Evolutionary conservation across 108 stramenopile genomes (phyloP), one percentile per base, ranked within the genome.

Genomic region (Chaetoceros tenuissimus): DNA sequence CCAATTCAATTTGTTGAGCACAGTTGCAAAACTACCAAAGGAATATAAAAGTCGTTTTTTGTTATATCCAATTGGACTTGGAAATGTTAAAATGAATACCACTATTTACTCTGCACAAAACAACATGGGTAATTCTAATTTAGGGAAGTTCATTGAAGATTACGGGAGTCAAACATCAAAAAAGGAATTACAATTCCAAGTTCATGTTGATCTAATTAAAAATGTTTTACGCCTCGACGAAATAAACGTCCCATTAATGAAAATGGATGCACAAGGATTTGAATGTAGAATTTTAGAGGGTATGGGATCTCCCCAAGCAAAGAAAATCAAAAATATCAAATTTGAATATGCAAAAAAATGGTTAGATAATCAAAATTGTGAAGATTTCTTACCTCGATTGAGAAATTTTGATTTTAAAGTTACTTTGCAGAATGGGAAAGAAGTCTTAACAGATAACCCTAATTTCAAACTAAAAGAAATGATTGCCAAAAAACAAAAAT

Each of bases 201-300:
- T 64, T 13, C 5, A 49, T 17, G 53, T 67, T 30, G 66, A 67
- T 31, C 28, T 59, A 28, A 43, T 67, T n/a, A 59, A 67, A 46
- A 24, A 25, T 21, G 54, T 67, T 18, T 17, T 63, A 27, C 21
- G 28, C 3, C 27, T 50, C n/a, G n/a, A n/a, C n/a, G n/a, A n/a
- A n/a, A n/a, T n/a, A n/a, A n/a, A n/a, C n/a, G n/a, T 17, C 30
- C 26, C 23, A 43, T 48, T 67, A 22, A 46, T 67, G 53, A 67
- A 67, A 53, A 54, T 67, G 66, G 66, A 67, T 60, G 66, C 51
- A 18, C 66, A 67, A 34, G 66, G 59, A 8, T 67, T 31, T 52
- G 59, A 67, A 53, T 67, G 66, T 44, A 51, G 54, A 18, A 53
- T 60, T 17, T 44, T 66, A 24, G 46, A 66, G n/a, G 65, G 65